These are phyloP conservation scores for Solanum neorickii DNA, from an alignment of 257 asterid species.

Conservation along the genomic window DNA sequence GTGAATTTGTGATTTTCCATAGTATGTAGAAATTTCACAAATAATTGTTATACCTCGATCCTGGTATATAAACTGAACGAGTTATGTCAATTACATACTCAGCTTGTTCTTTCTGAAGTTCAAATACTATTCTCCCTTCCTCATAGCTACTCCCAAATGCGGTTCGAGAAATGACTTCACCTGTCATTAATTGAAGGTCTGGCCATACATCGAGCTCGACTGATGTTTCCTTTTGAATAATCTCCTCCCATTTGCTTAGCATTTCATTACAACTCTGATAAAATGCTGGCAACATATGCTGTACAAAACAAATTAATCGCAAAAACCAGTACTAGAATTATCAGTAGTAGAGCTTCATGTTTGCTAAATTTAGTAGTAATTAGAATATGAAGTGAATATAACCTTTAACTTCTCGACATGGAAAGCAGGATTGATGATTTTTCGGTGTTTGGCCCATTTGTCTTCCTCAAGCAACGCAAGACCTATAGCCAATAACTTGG, in stretches of 20 bases:
- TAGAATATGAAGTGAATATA: neutral
- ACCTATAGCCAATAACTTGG: conserved; percentile 24
- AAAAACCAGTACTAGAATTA: no score
- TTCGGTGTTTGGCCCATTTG: conserved; percentile 58
- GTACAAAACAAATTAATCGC: neutral
- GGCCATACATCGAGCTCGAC: conserved; percentile 36
- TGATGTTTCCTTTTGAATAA: conserved; percentile 1
- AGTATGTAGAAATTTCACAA: no score
- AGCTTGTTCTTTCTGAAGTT: conserved; percentile 28
- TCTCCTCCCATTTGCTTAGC: conserved; percentile 25
- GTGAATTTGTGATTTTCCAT: no score
- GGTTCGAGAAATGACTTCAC: conserved; percentile 35
- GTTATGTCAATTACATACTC: neutral
- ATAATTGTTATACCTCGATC: neutral
- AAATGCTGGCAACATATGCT: conserved; percentile 35
- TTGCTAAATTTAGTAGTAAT: no score
- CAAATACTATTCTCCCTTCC: conserved; percentile 37
- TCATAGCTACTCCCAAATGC: conserved; percentile 40
- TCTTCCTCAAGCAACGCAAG: conserved; percentile 19
- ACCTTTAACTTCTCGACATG: conserved; percentile 28
- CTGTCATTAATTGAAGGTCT: conserved; percentile 7
- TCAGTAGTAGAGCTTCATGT: no score
- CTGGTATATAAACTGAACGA: conserved; percentile 22
- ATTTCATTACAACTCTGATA: conserved; percentile 13
- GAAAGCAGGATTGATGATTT: conserved; percentile 52